Conservation (phyloP, 1,139 yeast species). For the Geotrichum bryndzae region DNA sequence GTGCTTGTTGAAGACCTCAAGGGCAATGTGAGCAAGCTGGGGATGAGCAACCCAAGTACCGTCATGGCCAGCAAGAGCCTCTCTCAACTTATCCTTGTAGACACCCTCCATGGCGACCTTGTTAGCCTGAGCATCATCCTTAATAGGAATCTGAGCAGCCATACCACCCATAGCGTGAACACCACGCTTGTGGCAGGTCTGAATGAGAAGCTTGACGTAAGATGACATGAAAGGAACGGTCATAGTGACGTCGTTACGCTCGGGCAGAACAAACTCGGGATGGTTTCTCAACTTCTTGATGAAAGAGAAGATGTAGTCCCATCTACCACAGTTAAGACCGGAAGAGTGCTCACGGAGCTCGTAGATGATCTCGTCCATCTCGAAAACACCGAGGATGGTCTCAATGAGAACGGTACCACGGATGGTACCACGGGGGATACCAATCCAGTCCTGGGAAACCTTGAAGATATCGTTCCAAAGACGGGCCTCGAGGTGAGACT, state of each 20-base stretch:
- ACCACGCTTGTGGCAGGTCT: conserved; percentile 65
- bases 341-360: conserved; percentile 66
- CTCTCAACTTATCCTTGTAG: conserved; percentile 62
- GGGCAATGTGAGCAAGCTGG: conserved; percentile 65
- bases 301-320: conserved; percentile 73
- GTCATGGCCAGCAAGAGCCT: conserved; percentile 66
- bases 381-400: conserved; percentile 69
- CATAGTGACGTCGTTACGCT: conserved; percentile 69
- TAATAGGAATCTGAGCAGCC: conserved; percentile 78
- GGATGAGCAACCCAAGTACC: conserved; percentile 82
- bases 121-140: conserved; percentile 57
- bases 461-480: conserved; percentile 71
- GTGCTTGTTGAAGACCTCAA: conserved; percentile 65
- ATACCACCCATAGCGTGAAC: conserved; percentile 79
- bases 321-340: conserved; percentile 73
- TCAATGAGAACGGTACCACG: conserved; percentile 70
- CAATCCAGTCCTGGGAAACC: conserved; percentile 57
- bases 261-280: conserved; percentile 58
- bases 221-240: conserved; percentile 66
- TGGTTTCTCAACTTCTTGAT: conserved; percentile 60
- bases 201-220: conserved; percentile 57
- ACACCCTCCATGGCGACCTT: conserved; percentile 61
- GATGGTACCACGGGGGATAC: conserved; percentile 59
- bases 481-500: conserved; percentile 68
- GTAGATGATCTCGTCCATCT: conserved; percentile 71